Conservation (phyloP, 306 rosid species). For the Luffa acutangula region DNA sequence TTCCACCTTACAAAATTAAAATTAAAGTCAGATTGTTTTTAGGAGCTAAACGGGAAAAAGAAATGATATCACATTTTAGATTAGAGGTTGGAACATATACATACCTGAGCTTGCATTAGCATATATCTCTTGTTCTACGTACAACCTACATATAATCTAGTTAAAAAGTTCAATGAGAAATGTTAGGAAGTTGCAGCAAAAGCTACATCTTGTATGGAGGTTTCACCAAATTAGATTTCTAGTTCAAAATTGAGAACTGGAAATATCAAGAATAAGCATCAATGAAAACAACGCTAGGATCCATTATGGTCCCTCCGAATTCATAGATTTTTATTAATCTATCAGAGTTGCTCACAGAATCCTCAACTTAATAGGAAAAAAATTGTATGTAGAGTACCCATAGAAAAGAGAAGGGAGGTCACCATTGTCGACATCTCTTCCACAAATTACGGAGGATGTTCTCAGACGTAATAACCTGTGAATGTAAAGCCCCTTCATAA, state of each 20-base stretch:
- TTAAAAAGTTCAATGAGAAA: background rate
- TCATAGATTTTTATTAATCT: conserved; percentile 64
- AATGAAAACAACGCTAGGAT: background rate
- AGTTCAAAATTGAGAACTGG: background rate
- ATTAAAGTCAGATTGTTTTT: no score
- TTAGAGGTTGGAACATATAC: background rate
- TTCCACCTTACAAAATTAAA: no score
- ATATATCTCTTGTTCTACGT: background rate
- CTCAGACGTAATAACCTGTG: conserved; percentile 51
- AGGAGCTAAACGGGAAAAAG: background rate
- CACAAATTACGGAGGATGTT: background rate
- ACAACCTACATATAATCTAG: background rate
- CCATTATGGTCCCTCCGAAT: conserved; percentile 32
- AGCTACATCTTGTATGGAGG: background rate
- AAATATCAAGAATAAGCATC: background rate
- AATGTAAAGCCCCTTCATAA: conserved; percentile 61
- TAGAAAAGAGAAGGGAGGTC: background rate
- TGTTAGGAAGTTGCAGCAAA: background rate
- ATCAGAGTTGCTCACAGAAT: conserved; percentile 34
- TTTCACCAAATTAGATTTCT: background rate
- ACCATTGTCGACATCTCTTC: background rate
- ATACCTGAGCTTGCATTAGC: background rate
- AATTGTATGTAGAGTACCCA: conserved; percentile 19
- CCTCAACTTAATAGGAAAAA: conserved; percentile 37
- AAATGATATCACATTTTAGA: background rate